Conservation (phyloP, 495 filamentous ascomycete species). For the Copromyces sp. region DNA sequence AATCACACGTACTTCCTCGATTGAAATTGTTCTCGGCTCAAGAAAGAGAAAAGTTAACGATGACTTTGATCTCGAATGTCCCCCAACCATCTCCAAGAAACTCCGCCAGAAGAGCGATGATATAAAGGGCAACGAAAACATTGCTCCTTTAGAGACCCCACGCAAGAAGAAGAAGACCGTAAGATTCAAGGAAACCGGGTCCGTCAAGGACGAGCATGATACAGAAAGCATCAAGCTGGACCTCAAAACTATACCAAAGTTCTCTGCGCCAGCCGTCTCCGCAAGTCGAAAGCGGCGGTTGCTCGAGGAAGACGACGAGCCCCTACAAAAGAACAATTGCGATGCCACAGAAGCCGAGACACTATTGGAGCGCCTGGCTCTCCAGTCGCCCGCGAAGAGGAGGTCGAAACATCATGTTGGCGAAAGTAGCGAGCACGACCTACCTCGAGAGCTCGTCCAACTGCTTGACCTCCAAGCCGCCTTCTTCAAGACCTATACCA, state of each 20-base stretch:
- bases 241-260: background rate
- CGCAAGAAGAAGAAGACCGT: slow-evolving; percentile 20
- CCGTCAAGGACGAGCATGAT: background rate
- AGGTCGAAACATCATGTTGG: background rate
- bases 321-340: background rate
- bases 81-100: slow-evolving; percentile 16
- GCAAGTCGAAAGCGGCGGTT: slow-evolving; percentile 13
- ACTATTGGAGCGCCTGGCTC: slow-evolving; percentile 31
- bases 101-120: slow-evolving; percentile 10
- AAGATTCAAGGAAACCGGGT: slow-evolving; percentile 14
- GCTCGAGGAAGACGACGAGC: slow-evolving; percentile 9
- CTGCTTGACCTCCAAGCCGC: slow-evolving; percentile 46
- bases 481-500: slow-evolving; percentile 47
- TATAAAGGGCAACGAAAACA: background rate
- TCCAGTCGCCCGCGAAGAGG: slow-evolving; percentile 24
- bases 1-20: slow-evolving; percentile 13
- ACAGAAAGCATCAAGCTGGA: background rate
- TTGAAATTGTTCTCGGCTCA: slow-evolving; percentile 22
- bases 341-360: slow-evolving; percentile 15
- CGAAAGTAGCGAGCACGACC: slow-evolving; percentile 6
- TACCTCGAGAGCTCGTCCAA: slow-evolving; percentile 45
- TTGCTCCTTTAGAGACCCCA: slow-evolving; percentile 2
- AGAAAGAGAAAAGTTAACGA: slow-evolving; percentile 22
- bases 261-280: slow-evolving; percentile 1
- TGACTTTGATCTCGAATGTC: slow-evolving; percentile 6